A percentile compares a stretch with the other conserved stretches of the same genome.
Conservation (phyloP, 108 stramenopile genomes). For the Skeletonema menzelii region DNA sequence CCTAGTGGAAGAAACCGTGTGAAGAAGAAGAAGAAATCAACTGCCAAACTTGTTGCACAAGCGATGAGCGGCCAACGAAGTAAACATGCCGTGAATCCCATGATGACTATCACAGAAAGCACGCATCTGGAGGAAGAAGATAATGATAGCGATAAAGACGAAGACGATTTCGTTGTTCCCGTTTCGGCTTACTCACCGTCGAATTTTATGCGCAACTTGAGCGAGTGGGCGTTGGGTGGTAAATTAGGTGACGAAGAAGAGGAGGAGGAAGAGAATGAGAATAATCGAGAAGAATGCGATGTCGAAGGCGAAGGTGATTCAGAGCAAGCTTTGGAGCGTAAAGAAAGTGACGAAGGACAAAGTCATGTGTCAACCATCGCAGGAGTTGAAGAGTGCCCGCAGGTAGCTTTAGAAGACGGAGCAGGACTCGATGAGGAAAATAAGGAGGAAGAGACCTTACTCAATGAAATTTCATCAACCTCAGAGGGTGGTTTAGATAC, state of each 20-base stretch:
- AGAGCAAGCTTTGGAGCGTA: too few relatives aligned
- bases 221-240: not conserved
- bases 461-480: not conserved
- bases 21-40: slow-evolving; percentile 28
- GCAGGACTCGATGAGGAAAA: not conserved
- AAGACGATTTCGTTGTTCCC: not conserved
- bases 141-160: slow-evolving; percentile 10
- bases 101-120: slow-evolving; percentile 32
- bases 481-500: too few relatives aligned
- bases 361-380: not conserved
- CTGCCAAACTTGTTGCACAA: slow-evolving; percentile 11
- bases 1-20: slow-evolving; percentile 12
- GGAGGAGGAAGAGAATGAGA: not conserved
- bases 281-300: too few relatives aligned
- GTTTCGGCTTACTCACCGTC: slow-evolving; percentile 10
- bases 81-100: slow-evolving; percentile 23
- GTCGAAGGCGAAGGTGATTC: too few relatives aligned
- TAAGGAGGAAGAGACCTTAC: not conserved
- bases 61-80: slow-evolving; percentile 32
- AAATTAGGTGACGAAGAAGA: not conserved
- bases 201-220: slow-evolving; percentile 25
- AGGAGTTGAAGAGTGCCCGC: not conserved
- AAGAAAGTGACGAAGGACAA: too few relatives aligned
- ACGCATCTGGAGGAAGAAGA: slow-evolving; percentile 20
- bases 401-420: not conserved